phyloP scores from a whole-genome alignment of 306 rosid species.

The Sechiopsis laciniata region DNA sequence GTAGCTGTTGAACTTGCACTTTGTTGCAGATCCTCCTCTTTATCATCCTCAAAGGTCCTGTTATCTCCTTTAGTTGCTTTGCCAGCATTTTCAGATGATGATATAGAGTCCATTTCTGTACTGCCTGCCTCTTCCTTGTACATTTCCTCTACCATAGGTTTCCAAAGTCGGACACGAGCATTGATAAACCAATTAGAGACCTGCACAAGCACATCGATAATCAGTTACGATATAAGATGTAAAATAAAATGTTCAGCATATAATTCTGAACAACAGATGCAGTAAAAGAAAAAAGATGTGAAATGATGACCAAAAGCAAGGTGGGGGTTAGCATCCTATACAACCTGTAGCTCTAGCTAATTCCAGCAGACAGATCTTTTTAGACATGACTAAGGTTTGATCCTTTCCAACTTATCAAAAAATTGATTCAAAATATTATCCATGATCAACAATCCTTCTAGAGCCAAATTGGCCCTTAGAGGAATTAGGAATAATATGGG shows the following conservation, averaged over 20 bases:
- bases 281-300: background rate
- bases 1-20: constrained; percentile 39
- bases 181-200: constrained; percentile 90
- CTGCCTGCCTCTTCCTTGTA: constrained; percentile 69
- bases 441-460: constrained; percentile 11
- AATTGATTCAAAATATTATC: background rate
- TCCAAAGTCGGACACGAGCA: constrained; percentile 85
- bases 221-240: no score
- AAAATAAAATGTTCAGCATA: no score
- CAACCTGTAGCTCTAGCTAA: background rate
- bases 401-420: background rate
- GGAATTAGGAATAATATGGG: no score
- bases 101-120: constrained; percentile 55
- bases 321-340: background rate
- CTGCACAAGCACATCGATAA: constrained; percentile 27
- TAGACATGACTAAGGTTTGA: background rate
- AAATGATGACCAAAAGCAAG: background rate
- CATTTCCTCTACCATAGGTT: constrained; percentile 89
- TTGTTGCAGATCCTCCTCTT: constrained; percentile 52
- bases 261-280: background rate
- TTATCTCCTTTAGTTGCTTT: constrained; percentile 44
- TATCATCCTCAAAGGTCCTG: constrained; percentile 39
- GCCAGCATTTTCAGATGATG: constrained; percentile 55
- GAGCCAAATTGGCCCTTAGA: background rate
- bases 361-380: background rate